These are phyloP conservation scores for Triticum aestivum DNA, from an alignment of 176 grass and related monocot species.

Conservation along the genomic window IWGSC_CS_RefSeq_v2.1 NC_057796.1:344335825-344336324, in stretches of 20 bases:
- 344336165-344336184: background rate
- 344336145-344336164: background rate
- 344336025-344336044: background rate
- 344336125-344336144: background rate
- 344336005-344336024: background rate
- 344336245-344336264: background rate
- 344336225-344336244: background rate
- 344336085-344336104: background rate
- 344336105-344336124: background rate
- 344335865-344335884: constrained; percentile 62
- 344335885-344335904: constrained; percentile 32
- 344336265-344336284: too few species aligned
- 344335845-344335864: constrained; percentile 61
- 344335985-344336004: background rate
- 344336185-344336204: background rate
- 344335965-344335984: background rate
- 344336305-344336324: too few species aligned
- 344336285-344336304: too few species aligned
- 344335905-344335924: constrained; percentile 44
- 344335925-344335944: constrained; percentile 42
- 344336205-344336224: background rate
- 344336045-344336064: background rate
- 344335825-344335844: constrained; percentile 47
- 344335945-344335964: background rate
- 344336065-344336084: background rate